Evolutionary conservation across 192 early-diverging fungal species (phyloP).

Genomic region (Backusella parvicylindrica): DNA sequence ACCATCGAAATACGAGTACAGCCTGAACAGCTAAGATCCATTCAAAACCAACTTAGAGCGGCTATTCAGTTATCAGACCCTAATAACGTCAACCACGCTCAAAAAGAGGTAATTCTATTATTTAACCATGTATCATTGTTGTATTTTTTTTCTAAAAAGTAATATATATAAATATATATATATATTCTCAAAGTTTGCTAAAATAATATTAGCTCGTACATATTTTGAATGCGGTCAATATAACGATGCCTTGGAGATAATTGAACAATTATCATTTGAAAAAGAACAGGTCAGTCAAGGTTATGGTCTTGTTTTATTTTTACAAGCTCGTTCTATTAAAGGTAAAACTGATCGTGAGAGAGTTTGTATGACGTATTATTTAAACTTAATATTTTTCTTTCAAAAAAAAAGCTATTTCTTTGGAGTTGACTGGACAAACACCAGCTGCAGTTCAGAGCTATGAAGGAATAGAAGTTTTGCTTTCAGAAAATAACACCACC

Average conservation of each 20-base stretch:
- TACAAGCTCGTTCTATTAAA: conserved; percentile 56
- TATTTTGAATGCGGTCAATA: conserved; percentile 53
- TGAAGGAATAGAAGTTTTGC: conserved; percentile 42
- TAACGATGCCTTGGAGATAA: conserved; percentile 38
- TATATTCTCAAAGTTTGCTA: conserved; percentile 31
- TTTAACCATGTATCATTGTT: neutral
- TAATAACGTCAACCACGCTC: neutral
- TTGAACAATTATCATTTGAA: conserved; percentile 34
- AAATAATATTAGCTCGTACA: conserved; percentile 54
- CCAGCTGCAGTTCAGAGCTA: conserved; percentile 47
- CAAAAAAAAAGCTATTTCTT: conserved; percentile 40
- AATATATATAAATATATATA: too few relatives aligned
- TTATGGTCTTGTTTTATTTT: conserved; percentile 56
- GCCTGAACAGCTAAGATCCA: neutral
- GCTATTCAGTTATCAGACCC: conserved; percentile 3
- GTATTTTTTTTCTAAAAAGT: neutral
- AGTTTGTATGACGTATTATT: neutral
- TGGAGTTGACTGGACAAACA: conserved; percentile 43
- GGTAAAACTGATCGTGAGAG: conserved; percentile 28
- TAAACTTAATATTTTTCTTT: neutral
- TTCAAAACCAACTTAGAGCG: conserved; percentile 21
- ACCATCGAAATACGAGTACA: conserved; percentile 14
- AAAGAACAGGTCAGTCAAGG: conserved; percentile 36
- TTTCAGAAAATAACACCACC: conserved; percentile 36
- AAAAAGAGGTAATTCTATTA: conserved; percentile 7